phyloP scores from a whole-genome alignment of 768 basidiomycete genomes.

The Termitomyces bulborhizus region DNA sequence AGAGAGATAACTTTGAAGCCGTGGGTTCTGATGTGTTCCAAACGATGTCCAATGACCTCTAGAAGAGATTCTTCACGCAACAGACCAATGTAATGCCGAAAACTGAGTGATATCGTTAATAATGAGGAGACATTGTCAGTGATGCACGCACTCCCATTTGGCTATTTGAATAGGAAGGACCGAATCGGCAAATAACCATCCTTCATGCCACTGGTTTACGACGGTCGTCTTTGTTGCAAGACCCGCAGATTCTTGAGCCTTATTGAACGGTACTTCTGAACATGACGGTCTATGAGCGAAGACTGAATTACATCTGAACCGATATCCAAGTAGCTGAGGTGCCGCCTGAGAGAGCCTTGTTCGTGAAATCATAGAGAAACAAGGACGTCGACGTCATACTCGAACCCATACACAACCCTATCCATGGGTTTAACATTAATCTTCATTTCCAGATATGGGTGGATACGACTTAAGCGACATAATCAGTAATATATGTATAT shows the following conservation, averaged over 20 bases:
- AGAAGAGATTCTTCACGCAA: constrained; percentile 57
- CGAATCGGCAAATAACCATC: constrained; percentile 68
- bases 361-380: neutral
- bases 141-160: constrained; percentile 61
- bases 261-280: neutral
- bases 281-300: neutral
- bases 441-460: neutral
- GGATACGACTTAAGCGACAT: neutral
- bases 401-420: neutral
- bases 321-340: neutral
- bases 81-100: constrained; percentile 59
- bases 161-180: constrained; percentile 72
- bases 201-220: constrained; percentile 5
- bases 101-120: constrained; percentile 26
- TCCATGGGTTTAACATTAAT: too few species aligned
- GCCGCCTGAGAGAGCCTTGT: neutral
- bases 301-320: neutral
- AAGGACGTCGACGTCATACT: neutral
- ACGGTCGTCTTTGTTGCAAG: neutral
- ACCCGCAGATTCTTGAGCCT: neutral
- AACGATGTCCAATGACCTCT: constrained; percentile 34
- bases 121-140: neutral
- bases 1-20: constrained; percentile 58
- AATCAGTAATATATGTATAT: neutral
- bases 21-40: constrained; percentile 47